Evolutionary conservation across 2,329 filamentous ascomycete genomes (phyloP).

Genomic region (Colletotrichum musicola): DNA sequence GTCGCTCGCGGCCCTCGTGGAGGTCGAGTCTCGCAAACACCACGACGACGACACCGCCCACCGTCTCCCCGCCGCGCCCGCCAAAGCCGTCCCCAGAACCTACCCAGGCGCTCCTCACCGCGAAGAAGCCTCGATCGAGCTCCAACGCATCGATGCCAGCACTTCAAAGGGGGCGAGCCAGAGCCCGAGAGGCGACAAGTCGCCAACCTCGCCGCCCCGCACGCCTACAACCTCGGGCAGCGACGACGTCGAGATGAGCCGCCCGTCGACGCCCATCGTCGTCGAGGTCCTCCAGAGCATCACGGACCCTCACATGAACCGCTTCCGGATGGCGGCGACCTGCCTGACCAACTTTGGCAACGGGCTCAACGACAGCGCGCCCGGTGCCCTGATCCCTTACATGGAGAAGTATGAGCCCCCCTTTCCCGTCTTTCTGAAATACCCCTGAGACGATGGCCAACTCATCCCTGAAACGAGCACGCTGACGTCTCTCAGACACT

Average conservation of each 20-base stretch:
- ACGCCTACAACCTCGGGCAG: constrained; percentile 11
- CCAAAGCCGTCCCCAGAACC: constrained; percentile 53
- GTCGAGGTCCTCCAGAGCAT: constrained; percentile 67
- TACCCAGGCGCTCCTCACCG: constrained; percentile 54
- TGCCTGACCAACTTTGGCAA: constrained; percentile 77
- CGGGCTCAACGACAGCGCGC: constrained; percentile 80
- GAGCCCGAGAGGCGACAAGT: neutral
- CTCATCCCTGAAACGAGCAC: neutral
- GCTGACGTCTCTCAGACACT: constrained; percentile 60
- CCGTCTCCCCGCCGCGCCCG: constrained; percentile 46
- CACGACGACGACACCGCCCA: constrained; percentile 39
- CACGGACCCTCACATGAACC: constrained; percentile 75
- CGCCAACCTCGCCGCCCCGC: constrained; percentile 17
- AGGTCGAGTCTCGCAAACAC: constrained; percentile 46
- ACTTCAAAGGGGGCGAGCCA: neutral
- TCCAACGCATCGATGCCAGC: constrained; percentile 42
- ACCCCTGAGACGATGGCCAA: neutral
- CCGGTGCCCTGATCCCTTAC: constrained; percentile 84
- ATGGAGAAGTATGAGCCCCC: constrained; percentile 69
- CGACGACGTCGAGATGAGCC: constrained; percentile 66
- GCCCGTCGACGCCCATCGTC: constrained; percentile 60
- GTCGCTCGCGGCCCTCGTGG: constrained; percentile 49
- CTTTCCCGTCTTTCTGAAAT: neutral
- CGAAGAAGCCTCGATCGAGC: constrained; percentile 45
- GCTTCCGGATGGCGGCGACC: constrained; percentile 73